Conservation (phyloP, 768 basidiomycete genomes). For the Suillus lakei region DNA sequence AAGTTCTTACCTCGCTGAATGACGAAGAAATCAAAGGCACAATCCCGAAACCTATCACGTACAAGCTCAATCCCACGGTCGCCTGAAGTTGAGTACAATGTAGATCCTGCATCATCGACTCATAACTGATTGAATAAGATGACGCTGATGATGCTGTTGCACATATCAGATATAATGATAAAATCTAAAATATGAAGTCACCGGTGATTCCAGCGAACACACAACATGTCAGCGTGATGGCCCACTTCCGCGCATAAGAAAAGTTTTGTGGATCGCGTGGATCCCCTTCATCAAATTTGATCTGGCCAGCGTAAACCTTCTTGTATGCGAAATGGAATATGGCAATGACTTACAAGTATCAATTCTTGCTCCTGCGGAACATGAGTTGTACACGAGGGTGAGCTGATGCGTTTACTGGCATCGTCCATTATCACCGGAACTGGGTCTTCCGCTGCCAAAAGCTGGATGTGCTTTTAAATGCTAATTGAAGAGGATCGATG, state of each 20-base stretch:
- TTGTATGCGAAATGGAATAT: background rate
- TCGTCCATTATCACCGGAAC: background rate
- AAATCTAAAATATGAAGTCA: background rate
- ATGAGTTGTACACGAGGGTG: background rate
- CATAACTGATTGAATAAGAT: slow-evolving; percentile 55
- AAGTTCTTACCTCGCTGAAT: slow-evolving; percentile 55
- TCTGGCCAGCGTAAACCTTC: slow-evolving; percentile 20
- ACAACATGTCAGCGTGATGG: slow-evolving; percentile 27
- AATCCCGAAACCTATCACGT: slow-evolving; percentile 59
- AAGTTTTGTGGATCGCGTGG: slow-evolving; percentile 40
- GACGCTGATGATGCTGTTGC: slow-evolving; percentile 48
- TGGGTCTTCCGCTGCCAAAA: background rate
- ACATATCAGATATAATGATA: slow-evolving; percentile 2
- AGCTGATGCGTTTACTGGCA: background rate
- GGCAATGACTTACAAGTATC: slow-evolving; percentile 18
- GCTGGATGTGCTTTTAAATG: background rate
- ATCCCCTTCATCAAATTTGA: slow-evolving; percentile 40
- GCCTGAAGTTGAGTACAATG: slow-evolving; percentile 48
- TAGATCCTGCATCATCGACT: slow-evolving; percentile 52
- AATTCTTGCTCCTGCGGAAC: slow-evolving; percentile 11
- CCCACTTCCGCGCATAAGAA: slow-evolving; percentile 40
- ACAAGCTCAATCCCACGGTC: slow-evolving; percentile 51
- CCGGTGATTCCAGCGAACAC: slow-evolving; percentile 23
- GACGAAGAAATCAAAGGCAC: slow-evolving; percentile 64
- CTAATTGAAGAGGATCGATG: background rate